These are phyloP conservation scores for Trametes polyzona DNA, from an alignment of 1,284 basidiomycete species.

Conservation along the genomic window DNA sequence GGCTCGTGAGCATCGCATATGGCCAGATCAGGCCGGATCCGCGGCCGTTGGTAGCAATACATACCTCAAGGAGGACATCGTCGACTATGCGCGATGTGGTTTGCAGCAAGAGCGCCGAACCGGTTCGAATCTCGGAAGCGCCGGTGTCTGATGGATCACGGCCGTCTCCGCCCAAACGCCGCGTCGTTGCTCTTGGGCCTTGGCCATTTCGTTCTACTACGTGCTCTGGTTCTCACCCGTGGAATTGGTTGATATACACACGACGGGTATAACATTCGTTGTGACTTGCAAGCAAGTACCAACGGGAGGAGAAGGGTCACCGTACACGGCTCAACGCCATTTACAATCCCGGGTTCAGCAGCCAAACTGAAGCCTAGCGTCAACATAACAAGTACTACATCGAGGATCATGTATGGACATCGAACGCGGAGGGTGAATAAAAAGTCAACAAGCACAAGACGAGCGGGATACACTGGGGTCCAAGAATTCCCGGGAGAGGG, in stretches of 20 bases:
- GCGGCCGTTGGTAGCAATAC: neutral
- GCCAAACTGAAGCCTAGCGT: conserved; percentile 16
- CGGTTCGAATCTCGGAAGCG: conserved; percentile 22
- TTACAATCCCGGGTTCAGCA: conserved; percentile 14
- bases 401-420: conserved; percentile 28
- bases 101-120: conserved; percentile 23
- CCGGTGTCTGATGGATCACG: too few species aligned
- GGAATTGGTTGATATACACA: neutral
- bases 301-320: neutral
- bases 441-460: conserved; percentile 10
- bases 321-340: conserved; percentile 2
- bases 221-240: neutral
- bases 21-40: neutral
- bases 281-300: too few species aligned
- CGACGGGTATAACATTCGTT: neutral
- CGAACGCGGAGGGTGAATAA: conserved; percentile 28
- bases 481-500: conserved; percentile 11
- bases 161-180: too few species aligned
- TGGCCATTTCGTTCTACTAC: too few species aligned
- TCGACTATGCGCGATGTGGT: conserved; percentile 16
- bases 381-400: conserved; percentile 21
- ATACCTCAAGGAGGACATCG: conserved; percentile 22
- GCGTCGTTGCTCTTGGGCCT: too few species aligned
- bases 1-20: neutral
- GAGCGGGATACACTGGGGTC: conserved; percentile 14